Base-by-base conservation (phyloP, 352 stramenopile species). In the Globisporangium canariense region DNA sequence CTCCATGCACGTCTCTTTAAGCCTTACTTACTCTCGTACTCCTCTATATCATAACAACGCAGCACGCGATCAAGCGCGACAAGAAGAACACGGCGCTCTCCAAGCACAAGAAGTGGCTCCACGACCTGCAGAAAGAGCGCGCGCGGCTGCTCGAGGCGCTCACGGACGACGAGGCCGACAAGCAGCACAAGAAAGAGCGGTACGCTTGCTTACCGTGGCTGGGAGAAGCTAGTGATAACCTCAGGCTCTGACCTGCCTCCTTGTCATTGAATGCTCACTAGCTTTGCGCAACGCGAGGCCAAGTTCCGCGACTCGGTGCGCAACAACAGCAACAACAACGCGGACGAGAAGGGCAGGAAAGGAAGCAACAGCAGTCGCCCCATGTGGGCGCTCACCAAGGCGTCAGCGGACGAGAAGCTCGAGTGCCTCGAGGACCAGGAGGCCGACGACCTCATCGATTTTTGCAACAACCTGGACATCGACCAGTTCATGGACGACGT, bases 401-500 rank as follows among this genome's bases (percentile, higher is more conserved):
- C 84, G 36, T 86, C 70, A 0, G 83, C 85, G 18, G 79, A 97
- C 38, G 76, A 88, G 56, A 96, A 96, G 69, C 75, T 78, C 18
- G 79, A 90, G 49, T 73, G 58, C 10, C 66, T 91, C 40, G 79
- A 97, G 66, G 79, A 95, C 32, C 72, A 87, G 25, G 89, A 96
- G 63, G 91, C 90, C 51, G 88, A 97, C 59, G 86, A 98, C 38
- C 77, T 99, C 36, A 86, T 99, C 16, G 82, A 93, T 25, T 99
- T 98, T 75, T 93, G 90, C 32, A 91, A 97, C 61, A 89, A 93
- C 49, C 74, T 98, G 9, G 87, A 98, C 66, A 93, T 97, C 56
- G 94, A 98, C 71, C 86, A 96, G 77, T 98, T 98, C 77, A 93
- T 97, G 74, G 81, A 96, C 70, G 94, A 98, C 58, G 76, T 94